Conservation (phyloP, 768 basidiomycete genomes). For the Lactarius indigo region DNA sequence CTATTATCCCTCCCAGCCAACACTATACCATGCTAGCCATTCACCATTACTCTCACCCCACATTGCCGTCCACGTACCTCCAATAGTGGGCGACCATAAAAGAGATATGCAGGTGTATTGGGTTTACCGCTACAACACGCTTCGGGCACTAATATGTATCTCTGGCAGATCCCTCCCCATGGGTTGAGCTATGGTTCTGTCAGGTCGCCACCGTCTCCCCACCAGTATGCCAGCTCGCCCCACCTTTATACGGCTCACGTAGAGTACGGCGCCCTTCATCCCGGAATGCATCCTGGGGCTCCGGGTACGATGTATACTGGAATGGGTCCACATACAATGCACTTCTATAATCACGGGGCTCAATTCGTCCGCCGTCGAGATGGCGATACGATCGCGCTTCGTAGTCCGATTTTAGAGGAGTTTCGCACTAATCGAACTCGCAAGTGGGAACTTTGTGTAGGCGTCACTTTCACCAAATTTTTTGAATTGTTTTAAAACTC, state of each 20-base stretch:
- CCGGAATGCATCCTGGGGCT: constrained; percentile 33
- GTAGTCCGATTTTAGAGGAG: constrained; percentile 78
- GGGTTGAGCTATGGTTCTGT: constrained; percentile 42
- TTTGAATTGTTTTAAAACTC: neutral
- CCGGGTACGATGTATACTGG: constrained; percentile 41
- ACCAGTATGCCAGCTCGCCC: constrained; percentile 30
- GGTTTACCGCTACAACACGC: constrained; percentile 13
- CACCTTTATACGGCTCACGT: constrained; percentile 40
- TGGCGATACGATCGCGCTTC: constrained; percentile 38
- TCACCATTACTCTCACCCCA: constrained; percentile 55
- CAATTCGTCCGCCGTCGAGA: constrained; percentile 48
- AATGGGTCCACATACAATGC: constrained; percentile 25
- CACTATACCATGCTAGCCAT: constrained; percentile 55
- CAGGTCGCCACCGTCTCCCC: constrained; percentile 42
- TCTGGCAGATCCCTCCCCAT: constrained; percentile 38
- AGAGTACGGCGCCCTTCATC: constrained; percentile 49
- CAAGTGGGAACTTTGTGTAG: constrained; percentile 75
- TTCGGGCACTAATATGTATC: constrained; percentile 41
- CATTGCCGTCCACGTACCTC: constrained; percentile 38
- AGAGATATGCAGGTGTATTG: constrained; percentile 49
- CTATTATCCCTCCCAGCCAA: constrained; percentile 56
- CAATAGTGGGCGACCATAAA: constrained; percentile 51
- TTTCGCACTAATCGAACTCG: constrained; percentile 77
- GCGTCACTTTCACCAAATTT: constrained; percentile 4
- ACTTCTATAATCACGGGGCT: constrained; percentile 32